phyloP scores from a whole-genome alignment of 2,329 filamentous ascomycete species.

The Colletotrichum zoysiae region DNA sequence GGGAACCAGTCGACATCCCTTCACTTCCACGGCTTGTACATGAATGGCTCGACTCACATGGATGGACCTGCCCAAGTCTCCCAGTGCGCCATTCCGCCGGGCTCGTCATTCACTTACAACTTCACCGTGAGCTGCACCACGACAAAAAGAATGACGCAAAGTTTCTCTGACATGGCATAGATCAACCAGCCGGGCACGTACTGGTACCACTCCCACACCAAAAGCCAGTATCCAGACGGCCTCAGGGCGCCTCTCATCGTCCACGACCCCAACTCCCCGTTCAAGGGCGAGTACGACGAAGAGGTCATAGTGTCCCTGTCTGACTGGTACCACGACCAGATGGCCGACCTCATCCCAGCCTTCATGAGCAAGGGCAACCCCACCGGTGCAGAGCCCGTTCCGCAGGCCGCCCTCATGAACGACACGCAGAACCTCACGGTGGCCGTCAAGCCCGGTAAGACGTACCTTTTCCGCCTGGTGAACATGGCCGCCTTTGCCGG shows the following conservation, averaged over 20 bases:
- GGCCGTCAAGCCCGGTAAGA: constrained; percentile 73
- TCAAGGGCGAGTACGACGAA: constrained; percentile 68
- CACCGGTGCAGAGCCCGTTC: constrained; percentile 73
- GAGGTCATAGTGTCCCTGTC: constrained; percentile 75
- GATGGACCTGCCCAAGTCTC: constrained; percentile 76
- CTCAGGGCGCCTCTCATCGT: constrained; percentile 74
- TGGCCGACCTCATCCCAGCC: constrained; percentile 58
- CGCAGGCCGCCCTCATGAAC: constrained; percentile 77
- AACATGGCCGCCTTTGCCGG: constrained; percentile 80
- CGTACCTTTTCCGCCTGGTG: constrained; percentile 78
- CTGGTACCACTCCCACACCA: constrained; percentile 82
- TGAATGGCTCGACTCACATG: constrained; percentile 76
- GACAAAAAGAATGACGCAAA: background rate
- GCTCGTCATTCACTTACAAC: constrained; percentile 75
- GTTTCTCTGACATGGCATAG: constrained; percentile 49
- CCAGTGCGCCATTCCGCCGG: constrained; percentile 76
- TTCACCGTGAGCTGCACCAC: constrained; percentile 66
- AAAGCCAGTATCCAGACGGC: constrained; percentile 78
- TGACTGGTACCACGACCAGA: constrained; percentile 77
- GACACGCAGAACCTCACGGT: constrained; percentile 74
- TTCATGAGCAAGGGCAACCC: constrained; percentile 69
- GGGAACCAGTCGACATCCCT: constrained; percentile 73
- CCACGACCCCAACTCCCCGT: constrained; percentile 72
- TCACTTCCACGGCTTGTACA: constrained; percentile 79
- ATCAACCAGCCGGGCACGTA: constrained; percentile 78